Base-by-base conservation (phyloP, 306 rosid species). In the Begonia fuchsioides region DNA sequence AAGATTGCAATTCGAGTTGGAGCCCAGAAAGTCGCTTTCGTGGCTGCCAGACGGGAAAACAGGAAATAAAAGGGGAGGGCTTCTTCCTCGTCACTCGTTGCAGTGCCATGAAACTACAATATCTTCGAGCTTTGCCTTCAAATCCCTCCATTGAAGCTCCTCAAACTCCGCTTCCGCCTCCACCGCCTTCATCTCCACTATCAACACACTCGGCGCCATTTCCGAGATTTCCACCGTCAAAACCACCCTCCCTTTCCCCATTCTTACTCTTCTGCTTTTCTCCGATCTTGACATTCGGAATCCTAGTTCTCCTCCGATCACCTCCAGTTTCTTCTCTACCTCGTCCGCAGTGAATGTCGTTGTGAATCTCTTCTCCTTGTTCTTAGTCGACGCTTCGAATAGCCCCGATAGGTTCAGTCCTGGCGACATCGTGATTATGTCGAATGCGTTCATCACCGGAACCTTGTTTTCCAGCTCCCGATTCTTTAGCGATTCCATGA, bases 381-480 rank as follows among this genome's bases (percentile, higher is more conserved):
- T 49, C 13, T 26, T 15, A 3, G 32, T 47, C 55, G 60, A 20
- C 43, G 61, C 48, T 66, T 81, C 93, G 5, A 88, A 78, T 47
- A 88, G 50, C 38, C 97, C 86, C 13, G 90, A 75, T 54, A 88
- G 51, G 20, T 88, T 77, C 73, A 88, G 40, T 38, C 95, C 97
- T 41, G 97, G 75, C 3, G 97, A 84, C 78, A 88, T 65, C 3
- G 86, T 80, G 18, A 88, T 88, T 59, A 88, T 81, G n/a, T 88
- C 80, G n/a, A 88, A 88, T 0, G 97, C 97, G 45, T 84, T 88
- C 72, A 65, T 56, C 14, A 71, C 74, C 10, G 71, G 50, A n/a
- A 55, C 57, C 11, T 44, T 60, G 32, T 4, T 41, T 0, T 53
- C 63, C 2, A 35, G 5, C 15, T 59, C 65, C 35, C 48, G 50